A percentile compares a stretch with the other conserved stretches of the same genome.
phyloP scores from a whole-genome alignment of 2,329 filamentous ascomycete species.

The Xylariales sp. region DNA sequence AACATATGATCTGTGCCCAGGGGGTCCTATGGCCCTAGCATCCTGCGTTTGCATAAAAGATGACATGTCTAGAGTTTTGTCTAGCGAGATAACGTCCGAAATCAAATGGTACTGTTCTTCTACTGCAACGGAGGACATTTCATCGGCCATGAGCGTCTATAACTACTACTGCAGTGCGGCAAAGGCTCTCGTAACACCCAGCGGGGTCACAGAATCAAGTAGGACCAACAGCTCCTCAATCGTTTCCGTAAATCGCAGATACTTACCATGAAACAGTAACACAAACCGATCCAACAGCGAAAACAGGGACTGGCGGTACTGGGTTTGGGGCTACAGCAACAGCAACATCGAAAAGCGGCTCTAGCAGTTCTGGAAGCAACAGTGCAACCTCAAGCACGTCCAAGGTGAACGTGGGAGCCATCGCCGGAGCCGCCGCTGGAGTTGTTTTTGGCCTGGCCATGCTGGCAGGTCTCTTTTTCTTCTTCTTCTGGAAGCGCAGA shows the following conservation, averaged over 20 bases:
- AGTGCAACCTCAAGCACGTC: constrained; percentile 11
- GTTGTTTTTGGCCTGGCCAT: constrained; percentile 24
- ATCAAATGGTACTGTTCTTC: constrained; percentile 40
- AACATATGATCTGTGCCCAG: constrained; percentile 35
- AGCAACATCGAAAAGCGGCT: not conserved
- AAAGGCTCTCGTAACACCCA: constrained; percentile 31
- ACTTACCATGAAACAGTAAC: too few relatives aligned
- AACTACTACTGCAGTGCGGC: constrained; percentile 47
- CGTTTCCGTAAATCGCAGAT: too few relatives aligned
- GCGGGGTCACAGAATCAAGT: constrained; percentile 36
- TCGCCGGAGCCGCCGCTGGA: constrained; percentile 28
- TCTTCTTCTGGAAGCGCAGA: constrained; percentile 24
- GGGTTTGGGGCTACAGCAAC: constrained; percentile 11
- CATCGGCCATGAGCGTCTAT: constrained; percentile 41
- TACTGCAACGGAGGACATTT: constrained; percentile 37
- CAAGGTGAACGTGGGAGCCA: constrained; percentile 15
- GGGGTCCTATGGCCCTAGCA: constrained; percentile 43
- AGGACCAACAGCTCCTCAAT: too few relatives aligned
- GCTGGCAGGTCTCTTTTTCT: constrained; percentile 27
- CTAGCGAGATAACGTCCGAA: constrained; percentile 36
- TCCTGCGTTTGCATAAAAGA: constrained; percentile 50
- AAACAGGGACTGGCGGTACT: constrained; percentile 6
- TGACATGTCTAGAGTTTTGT: constrained; percentile 37
- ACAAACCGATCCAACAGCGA: constrained; percentile 14
- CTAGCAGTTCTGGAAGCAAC: constrained; percentile 29